Evolutionary conservation across 495 filamentous ascomycete species (phyloP), one percentile per base, ranked within the genome.

Genomic region (Cudoniella acicularis): DNA sequence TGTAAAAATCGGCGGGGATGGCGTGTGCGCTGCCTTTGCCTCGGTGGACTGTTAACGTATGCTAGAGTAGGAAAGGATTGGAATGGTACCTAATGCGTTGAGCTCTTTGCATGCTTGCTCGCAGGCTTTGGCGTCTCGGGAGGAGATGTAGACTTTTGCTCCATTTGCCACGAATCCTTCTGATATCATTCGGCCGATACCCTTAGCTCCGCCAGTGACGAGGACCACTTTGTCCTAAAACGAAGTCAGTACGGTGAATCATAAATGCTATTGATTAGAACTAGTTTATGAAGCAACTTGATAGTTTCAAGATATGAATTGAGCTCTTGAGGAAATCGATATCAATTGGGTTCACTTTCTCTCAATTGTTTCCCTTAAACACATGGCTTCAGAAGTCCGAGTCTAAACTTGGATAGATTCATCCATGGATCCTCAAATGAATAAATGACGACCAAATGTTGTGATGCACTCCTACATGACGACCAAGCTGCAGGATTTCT

Each of bases 71-170:
- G 59, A 22, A 54, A 45, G 41, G 45, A 30, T 20, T n/a, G 57
- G 22, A 0, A 1, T 40, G 13, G 52, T 61, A 52, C 82, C 82
- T 13, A 85, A 67, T 8, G 76, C 82, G 68, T 86, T 87, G 40
- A 88, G 73, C 66, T 87, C 83, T 10, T 70, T 72, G 58, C 73
- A 79, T 9, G 84, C 84, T 59, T 81, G 54, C 22, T 82, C 80
- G 65, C 84, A 87, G 43, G 81, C 75, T 66, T 80, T 79, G 24
- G 74, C 76, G 66, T 87, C 87, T 45, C 89, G 86, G 2, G 88
- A 91, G 8, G 87, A 88, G 59, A 94, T 91, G 72, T 92, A 92
- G 26, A 92, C 89, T 41, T 84, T 90, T 17, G 90, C 89, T 41
- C 90, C 89, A 69, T 92, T 92, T 23, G 81, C 74, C 0, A 91